Evolutionary conservation across 139 green algal genomes (phyloP).

Genomic region (Chlamydomonas sphaeroides): DNA sequence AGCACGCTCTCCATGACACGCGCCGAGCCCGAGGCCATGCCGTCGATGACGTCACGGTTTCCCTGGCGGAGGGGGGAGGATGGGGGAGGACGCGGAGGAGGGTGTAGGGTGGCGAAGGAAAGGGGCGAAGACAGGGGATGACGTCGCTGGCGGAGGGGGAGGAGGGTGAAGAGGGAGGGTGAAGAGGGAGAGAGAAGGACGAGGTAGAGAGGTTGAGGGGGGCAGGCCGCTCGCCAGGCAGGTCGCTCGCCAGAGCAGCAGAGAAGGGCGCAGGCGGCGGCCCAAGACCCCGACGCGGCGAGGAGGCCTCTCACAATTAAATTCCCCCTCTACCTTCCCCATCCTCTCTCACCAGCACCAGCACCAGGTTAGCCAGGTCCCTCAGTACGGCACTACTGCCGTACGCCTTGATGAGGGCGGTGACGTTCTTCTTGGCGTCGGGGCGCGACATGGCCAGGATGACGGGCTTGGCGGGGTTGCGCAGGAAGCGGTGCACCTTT

Average conservation of each 20-base stretch:
- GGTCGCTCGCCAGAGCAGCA: too few relatives aligned
- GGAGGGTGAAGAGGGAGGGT: too few relatives aligned
- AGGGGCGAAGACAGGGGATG: too few relatives aligned
- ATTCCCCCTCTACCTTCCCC: not conserved
- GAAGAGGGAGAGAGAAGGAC: not conserved
- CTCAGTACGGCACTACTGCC: constrained; percentile 67
- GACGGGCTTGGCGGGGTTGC: constrained; percentile 92
- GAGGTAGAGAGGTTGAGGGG: not conserved
- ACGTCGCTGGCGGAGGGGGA: too few relatives aligned
- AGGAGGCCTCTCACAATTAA: not conserved
- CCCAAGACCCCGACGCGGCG: too few relatives aligned
- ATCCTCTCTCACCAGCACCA: constrained; percentile 82
- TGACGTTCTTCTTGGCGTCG: constrained; percentile 98
- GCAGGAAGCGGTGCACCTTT: constrained; percentile 87
- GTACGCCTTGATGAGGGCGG: constrained; percentile 85
- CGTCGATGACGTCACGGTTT: constrained; percentile 90
- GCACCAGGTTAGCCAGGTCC: constrained; percentile 93
- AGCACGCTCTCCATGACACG: constrained; percentile 89
- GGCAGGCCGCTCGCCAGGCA: not conserved
- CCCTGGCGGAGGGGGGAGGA: constrained; percentile 58
- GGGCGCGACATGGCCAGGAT: constrained; percentile 93
- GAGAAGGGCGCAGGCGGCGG: too few relatives aligned
- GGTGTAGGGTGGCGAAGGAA: too few relatives aligned
- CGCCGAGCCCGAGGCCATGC: constrained; percentile 76
- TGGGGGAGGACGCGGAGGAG: too few relatives aligned